Base-by-base conservation (phyloP, 768 basidiomycete species). In the Polyporus arcularius region DNA sequence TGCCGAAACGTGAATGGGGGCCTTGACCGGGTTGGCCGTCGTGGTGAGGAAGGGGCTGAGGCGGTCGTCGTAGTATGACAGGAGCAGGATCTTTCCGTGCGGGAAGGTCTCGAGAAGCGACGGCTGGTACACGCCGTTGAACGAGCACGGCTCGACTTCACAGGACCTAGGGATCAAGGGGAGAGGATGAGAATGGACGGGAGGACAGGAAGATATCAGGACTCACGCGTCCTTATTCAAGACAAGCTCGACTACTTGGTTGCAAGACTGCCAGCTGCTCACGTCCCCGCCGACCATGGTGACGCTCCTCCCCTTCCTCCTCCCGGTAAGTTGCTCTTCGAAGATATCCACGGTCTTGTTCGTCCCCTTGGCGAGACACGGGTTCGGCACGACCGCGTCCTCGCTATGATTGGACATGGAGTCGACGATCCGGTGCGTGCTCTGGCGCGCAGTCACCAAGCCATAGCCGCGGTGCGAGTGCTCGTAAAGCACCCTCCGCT, bases 51-150 rank as follows among this genome's bases (percentile, higher is more conserved):
- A 84, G 0, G 95, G 96, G 30, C 80, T 75, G 59, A 96, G 81
- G 40, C 97, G 91, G 79, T 98, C 97, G 77, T 94, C 97, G 78
- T 98, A 99, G 81, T 98, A 99, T 21, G 95, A 97, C 2, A 99
- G 82, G n/a, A 96, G 85, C 30, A 96, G 84, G 63, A 96, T 82
- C 69, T 87, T 88, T 59, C 96, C 96, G 10, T 80, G 75, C 1
- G 89, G 85, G 84, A 98, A 98, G 10, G 92, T 88, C 63, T 96
- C 91, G 59, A 90, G 78, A 28, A 98, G 80, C 14, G 90, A 90
- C 2, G 97, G 97, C 72, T 99, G 97, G 76, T 98, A 98, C 28
- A 97, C 94, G 14, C 97, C 97, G 69, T 93, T 88, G 78, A 99
- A 99, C 4, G 96, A 92, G 72, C 97, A 99, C 0, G 97, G 97